phyloP scores from a whole-genome alignment of 1,139 yeast genomes.

The Suhomyces panamericanus region DNA sequence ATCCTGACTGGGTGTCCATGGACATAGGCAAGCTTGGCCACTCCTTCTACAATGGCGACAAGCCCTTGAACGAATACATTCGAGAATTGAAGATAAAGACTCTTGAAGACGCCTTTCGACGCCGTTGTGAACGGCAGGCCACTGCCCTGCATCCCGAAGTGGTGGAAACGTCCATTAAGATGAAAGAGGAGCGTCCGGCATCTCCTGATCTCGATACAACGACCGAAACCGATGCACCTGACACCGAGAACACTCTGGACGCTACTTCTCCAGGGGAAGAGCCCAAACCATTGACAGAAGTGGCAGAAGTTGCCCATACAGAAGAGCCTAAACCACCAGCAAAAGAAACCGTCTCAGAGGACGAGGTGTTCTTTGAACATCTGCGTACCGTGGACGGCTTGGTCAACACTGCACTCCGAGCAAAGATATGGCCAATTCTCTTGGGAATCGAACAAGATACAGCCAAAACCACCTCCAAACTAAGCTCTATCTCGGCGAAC shows the following conservation, averaged over 20 bases:
- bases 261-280: too few relatives aligned
- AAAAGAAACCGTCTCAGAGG: neutral
- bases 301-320: too few relatives aligned
- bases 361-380: slow-evolving; percentile 20
- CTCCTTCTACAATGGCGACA: slow-evolving; percentile 45
- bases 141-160: neutral
- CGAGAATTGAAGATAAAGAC: slow-evolving; percentile 41
- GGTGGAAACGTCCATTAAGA: too few relatives aligned
- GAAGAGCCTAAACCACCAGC: neutral
- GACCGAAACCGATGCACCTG: too few relatives aligned
- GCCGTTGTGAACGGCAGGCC: neutral
- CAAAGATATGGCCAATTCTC: slow-evolving; percentile 50
- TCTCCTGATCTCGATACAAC: too few relatives aligned
- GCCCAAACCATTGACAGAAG: too few relatives aligned
- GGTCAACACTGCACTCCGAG: slow-evolving; percentile 40
- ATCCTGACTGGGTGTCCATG: slow-evolving; percentile 53
- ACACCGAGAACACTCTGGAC: too few relatives aligned
- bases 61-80: slow-evolving; percentile 44
- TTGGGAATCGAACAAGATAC: slow-evolving; percentile 22
- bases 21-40: slow-evolving; percentile 48
- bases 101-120: slow-evolving; percentile 36
- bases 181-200: too few relatives aligned
- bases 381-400: slow-evolving; percentile 53
- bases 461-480: slow-evolving; percentile 6
- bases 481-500: slow-evolving; percentile 7